Base-by-base conservation (phyloP, 768 basidiomycete genomes). In the Lepiota brunneoincarnata region DNA sequence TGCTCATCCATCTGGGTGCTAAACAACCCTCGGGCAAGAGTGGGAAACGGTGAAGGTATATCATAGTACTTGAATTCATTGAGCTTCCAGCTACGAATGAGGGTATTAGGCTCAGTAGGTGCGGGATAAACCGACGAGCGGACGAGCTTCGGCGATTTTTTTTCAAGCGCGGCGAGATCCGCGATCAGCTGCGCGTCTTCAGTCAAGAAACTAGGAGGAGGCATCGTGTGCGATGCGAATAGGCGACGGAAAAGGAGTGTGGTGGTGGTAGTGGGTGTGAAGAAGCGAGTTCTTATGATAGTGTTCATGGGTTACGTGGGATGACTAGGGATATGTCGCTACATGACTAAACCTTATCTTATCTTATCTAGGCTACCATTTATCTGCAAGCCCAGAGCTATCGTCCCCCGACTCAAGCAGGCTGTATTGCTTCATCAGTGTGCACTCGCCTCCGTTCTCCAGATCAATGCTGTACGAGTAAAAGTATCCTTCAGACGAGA, bases 381-480 rank as follows among this genome's bases (percentile, higher is more conserved):
- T 31, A 28, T 45, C 43, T 10, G 24, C 24, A 11, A 26, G n/a
- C 20, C 23, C 48, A 12, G 38, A 53, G 15, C 44, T 54, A 14
- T 54, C 52, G 28, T 54, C 52, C 35, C 44, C 52, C 9, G 52
- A 54, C 17, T 54, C 52, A 15, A 54, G 36, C 12, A 54, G 44
- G 20, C 83, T 89, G 66, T 94, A 98, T 68, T 96, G 93, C 74
- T 96, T 96, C 81, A 94, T 88, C 63, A 99, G 68, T 17, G 88
- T 81, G 62, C 96, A 98, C 69, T 99, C 96, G 2, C 96, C 96
- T 2, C 96, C 96, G 48, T 88, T 87, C 69, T 99, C 96, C 56
- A 98, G 72, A 71, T 99, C 96, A 64, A 99, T 96, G 61, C 81
- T 91, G 69, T 98, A 98, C 14, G 89, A 84, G 65, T 99, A 98